Evolutionary conservation across 148 eudicot species (phyloP), one percentile per base, ranked within the genome.

Genomic region (Persicaria tinctoria): DNA sequence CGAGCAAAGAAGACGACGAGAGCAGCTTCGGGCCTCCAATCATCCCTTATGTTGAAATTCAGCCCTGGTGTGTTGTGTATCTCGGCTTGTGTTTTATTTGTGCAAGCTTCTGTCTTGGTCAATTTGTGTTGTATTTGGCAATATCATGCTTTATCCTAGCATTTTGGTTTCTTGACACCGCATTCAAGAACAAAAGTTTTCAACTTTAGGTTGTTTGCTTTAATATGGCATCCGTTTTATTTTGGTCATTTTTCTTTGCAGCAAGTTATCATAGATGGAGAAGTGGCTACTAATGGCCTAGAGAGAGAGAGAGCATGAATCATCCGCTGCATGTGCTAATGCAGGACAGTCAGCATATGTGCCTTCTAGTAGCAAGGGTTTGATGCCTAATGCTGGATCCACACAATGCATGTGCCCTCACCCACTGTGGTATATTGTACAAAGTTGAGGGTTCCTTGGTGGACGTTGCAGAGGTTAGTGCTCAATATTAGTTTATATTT

Each of bases 391-490:
- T 76, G 79, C 66, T 89, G 80, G 93, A 95, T 78, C 96, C 97
- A 66, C 87, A 90, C 78, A 95, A 95, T 85, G 91, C 96, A 60
- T 89, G 99, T 78, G 99, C 96, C 11, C 92, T 87, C 68, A 92
- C 99, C 4, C 96, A 95, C 78, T 87, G 92, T 83, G 99, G 98
- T 53, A 90, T 95, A 20, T 79, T 95, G 76, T 95, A 86, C 83
- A 95, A 95, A 83, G 99, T 92, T 75, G 99, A 95, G 74, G 89
- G 92, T 70, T 96, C 89, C 59, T 84, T 95, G 70, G 81, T 87
- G 50, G 97, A 92, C 79, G 99, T 97, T 72, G 96, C 99, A 66
- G 99, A 95, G 99, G 97, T 95, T 85, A 73, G 80, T 20, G 70
- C 74, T 68, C 73, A 48, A 59, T 73, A 12, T 76, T 78, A 32